Percentiles rank a stretch among this genome's conserved stretches.
phyloP scores from a whole-genome alignment of 129 eudicot genomes.

The Scalesia atractyloides region DNA sequence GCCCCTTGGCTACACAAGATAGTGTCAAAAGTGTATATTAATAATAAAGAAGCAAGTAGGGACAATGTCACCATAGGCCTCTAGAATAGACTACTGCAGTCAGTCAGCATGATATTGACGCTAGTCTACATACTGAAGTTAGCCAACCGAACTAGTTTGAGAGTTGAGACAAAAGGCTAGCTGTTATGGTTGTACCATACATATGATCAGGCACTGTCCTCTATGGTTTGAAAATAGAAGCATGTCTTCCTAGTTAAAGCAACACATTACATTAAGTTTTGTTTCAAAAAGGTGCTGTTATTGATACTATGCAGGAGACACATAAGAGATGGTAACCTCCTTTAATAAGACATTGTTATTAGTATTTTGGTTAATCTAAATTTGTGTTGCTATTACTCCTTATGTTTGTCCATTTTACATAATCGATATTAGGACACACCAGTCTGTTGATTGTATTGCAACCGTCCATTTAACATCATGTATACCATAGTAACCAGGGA shows the following conservation, averaged over 20 bases:
- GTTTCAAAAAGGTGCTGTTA: background rate
- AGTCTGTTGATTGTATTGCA: background rate
- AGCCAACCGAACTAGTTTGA: background rate
- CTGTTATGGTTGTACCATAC: background rate
- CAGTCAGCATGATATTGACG: background rate
- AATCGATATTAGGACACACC: background rate
- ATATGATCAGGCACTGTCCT: background rate
- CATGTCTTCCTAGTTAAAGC: background rate
- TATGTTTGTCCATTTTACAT: background rate
- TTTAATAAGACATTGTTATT: background rate
- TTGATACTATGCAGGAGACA: background rate
- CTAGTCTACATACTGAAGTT: background rate
- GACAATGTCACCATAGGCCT: background rate
- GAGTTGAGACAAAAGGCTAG: background rate
- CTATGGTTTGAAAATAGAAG: background rate
- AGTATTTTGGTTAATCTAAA: background rate
- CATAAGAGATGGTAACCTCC: background rate
- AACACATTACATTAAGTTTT: background rate
- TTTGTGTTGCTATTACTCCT: background rate
- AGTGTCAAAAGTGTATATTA: constrained; percentile 14
- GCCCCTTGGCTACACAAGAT: constrained; percentile 59
- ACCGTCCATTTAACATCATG: background rate
- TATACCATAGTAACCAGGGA: background rate
- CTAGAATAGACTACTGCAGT: constrained; percentile 1
- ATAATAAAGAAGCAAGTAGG: constrained; percentile 3